Conservation (phyloP, 2,329 filamentous ascomycete species). For the Calycina herbarum region DNA sequence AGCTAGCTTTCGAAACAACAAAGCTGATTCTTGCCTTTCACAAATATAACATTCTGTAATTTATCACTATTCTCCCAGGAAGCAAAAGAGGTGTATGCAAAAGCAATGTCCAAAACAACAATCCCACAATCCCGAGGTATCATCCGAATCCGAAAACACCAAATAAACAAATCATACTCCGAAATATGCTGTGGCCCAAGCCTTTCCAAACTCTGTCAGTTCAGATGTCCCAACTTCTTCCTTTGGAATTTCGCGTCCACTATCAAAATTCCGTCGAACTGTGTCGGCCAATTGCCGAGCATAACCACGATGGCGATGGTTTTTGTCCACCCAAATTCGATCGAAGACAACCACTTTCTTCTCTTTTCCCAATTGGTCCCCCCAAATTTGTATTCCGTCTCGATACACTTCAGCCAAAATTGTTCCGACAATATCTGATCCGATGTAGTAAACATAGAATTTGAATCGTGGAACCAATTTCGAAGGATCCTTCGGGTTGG, state of each 20-base stretch:
- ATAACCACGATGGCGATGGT: conserved; percentile 56
- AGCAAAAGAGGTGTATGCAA: background rate
- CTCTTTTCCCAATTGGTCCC: background rate
- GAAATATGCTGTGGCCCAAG: conserved; percentile 6
- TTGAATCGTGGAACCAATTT: conserved; percentile 22
- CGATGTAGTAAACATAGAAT: conserved; percentile 27
- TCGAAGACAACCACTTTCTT: conserved; percentile 56
- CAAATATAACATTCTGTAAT: background rate
- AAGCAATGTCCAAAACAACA: conserved; percentile 1
- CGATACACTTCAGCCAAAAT: conserved; percentile 22
- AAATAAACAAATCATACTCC: background rate
- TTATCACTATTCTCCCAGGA: background rate
- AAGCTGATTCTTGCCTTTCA: background rate
- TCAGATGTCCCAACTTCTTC: conserved; percentile 62
- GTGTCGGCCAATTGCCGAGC: conserved; percentile 58
- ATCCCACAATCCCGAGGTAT: conserved; percentile 6
- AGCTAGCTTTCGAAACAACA: background rate
- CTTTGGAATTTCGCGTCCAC: conserved; percentile 55
- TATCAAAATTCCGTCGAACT: conserved; percentile 53
- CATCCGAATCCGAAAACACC: conserved; percentile 7
- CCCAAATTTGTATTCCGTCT: background rate
- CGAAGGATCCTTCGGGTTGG: conserved; percentile 15
- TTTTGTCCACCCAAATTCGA: conserved; percentile 63
- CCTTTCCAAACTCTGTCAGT: conserved; percentile 55
- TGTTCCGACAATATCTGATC: conserved; percentile 17